phyloP scores from a whole-genome alignment of 129 eudicot genomes.

The Tagetes erecta region DNA sequence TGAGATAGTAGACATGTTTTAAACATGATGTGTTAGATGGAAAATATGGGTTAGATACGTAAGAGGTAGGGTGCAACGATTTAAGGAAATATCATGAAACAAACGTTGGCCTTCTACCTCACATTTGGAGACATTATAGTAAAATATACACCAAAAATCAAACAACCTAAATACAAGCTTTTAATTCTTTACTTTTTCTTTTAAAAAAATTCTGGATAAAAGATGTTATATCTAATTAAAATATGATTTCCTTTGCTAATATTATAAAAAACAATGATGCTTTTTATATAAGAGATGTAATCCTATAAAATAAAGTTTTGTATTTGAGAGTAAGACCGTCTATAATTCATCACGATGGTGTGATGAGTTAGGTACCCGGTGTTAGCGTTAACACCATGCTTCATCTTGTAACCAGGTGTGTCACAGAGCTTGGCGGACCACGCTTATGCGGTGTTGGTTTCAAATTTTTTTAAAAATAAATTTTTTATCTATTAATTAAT shows the following conservation, averaged over 20 bases:
- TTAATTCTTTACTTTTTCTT: not conserved
- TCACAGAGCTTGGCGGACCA: no score
- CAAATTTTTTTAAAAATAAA: no score
- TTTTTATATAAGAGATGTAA: no score
- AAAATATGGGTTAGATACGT: constrained; percentile 20
- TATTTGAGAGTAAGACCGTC: no score
- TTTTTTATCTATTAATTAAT: no score
- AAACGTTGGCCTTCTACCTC: constrained; percentile 32
- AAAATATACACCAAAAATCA: constrained; percentile 9
- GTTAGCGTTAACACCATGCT: no score
- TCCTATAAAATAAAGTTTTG: no score
- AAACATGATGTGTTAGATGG: constrained; percentile 18
- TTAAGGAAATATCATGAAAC: constrained; percentile 29
- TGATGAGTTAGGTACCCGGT: no score
- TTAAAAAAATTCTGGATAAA: not conserved
- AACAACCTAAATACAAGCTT: constrained; percentile 5
- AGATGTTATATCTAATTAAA: not conserved
- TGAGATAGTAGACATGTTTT: constrained; percentile 24
- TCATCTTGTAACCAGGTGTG: no score
- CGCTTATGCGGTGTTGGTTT: no score
- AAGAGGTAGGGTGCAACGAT: not conserved
- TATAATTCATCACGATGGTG: no score
- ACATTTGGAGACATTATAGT: constrained; percentile 24
- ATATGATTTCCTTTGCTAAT: not conserved
- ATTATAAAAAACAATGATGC: not conserved